Evolutionary conservation across 352 stramenopile species (phyloP).

Genomic region (Phytopythium delawarense): DNA sequence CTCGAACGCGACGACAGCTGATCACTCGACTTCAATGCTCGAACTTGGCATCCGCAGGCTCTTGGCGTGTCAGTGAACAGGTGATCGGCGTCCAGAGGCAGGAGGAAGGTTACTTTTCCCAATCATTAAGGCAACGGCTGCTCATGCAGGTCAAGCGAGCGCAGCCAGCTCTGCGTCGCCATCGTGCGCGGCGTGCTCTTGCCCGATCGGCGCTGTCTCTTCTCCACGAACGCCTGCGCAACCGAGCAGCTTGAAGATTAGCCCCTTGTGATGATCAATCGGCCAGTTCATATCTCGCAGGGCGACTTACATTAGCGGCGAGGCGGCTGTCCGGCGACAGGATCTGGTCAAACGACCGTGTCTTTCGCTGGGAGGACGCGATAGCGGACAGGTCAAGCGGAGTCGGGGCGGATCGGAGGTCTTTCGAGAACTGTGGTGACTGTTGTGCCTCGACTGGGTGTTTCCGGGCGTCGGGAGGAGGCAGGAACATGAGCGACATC

Average conservation of each 20-base stretch:
- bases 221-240: constrained; percentile 57
- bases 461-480: background rate
- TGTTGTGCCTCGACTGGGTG: background rate
- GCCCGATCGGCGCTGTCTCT: constrained; percentile 39
- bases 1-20: too few species aligned
- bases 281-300: background rate
- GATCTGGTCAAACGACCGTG: constrained; percentile 15
- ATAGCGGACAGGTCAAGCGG: constrained; percentile 26
- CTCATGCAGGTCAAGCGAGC: constrained; percentile 28
- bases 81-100: too few species aligned
- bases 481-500: background rate
- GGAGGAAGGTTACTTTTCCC: too few species aligned
- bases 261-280: background rate
- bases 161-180: constrained; percentile 62
- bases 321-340: constrained; percentile 48
- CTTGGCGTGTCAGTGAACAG: too few species aligned
- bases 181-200: constrained; percentile 56
- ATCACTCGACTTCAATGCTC: too few species aligned
- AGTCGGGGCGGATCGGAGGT: constrained; percentile 7
- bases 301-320: constrained; percentile 35
- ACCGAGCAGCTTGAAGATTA: background rate
- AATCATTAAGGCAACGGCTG: background rate
- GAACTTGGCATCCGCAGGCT: too few species aligned
- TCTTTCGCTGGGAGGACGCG: background rate
- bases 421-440: background rate